A percentile compares a stretch with the other conserved stretches of the same genome.
phyloP scores from a whole-genome alignment of 805 yeast genomes.

The Metschnikowia peoriensis region DNA sequence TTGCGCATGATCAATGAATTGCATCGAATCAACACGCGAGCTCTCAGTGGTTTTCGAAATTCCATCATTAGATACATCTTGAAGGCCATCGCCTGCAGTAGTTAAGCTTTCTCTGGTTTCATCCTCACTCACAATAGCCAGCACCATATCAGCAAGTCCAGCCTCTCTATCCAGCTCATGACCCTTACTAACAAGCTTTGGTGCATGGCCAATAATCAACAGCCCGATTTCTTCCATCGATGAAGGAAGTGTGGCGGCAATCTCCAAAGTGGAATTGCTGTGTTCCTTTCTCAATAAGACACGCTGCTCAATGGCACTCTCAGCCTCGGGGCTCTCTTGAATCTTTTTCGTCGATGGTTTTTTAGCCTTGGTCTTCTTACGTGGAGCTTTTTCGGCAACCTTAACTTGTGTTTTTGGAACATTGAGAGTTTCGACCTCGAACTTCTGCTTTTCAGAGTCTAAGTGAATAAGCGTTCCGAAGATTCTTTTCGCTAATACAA shows the following conservation, averaged over 20 bases:
- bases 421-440: slow-evolving; percentile 11
- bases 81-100: slow-evolving; percentile 4
- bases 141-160: slow-evolving; percentile 17
- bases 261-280: not conserved
- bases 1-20: not conserved
- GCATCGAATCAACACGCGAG: slow-evolving; percentile 2
- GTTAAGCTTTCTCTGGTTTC: slow-evolving; percentile 8
- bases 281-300: not conserved
- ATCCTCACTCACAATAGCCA: slow-evolving; percentile 16
- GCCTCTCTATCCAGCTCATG: slow-evolving; percentile 10
- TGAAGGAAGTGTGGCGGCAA: slow-evolving; percentile 16
- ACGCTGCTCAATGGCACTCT: not conserved
- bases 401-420: slow-evolving; percentile 11
- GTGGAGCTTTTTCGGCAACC: not conserved
- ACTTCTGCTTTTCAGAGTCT: slow-evolving; percentile 3
- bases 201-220: slow-evolving; percentile 34
- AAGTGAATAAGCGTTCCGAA: slow-evolving; percentile 16
- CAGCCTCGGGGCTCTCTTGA: not conserved
- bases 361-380: slow-evolving; percentile 4
- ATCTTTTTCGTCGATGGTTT: not conserved
- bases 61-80: slow-evolving; percentile 2
- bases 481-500: slow-evolving; percentile 23
- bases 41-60: slow-evolving; percentile 10
- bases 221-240: slow-evolving; percentile 40
- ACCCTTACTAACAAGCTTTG: slow-evolving; percentile 11